Evolutionary conservation across 106 monocot genomes (phyloP).

Genomic region (Dendrobium nobile): DNA sequence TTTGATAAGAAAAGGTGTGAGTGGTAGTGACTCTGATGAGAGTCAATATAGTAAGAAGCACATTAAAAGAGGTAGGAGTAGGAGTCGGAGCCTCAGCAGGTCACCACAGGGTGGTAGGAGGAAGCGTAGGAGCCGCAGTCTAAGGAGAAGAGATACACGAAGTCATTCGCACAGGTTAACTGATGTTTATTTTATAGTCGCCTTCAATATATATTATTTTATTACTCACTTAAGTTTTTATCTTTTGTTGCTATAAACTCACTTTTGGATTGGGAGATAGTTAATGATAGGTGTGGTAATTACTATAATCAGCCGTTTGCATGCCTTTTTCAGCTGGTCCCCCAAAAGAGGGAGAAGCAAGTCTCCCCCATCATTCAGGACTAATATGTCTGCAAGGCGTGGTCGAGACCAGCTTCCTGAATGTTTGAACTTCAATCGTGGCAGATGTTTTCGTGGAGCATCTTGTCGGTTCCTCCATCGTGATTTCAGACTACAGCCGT

Average conservation of each 20-base stretch:
- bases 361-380: slow-evolving; percentile 25
- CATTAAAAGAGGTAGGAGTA: slow-evolving; percentile 31
- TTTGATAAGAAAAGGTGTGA: slow-evolving; percentile 45
- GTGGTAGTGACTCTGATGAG: slow-evolving; percentile 64
- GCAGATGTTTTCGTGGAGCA: slow-evolving; percentile 56
- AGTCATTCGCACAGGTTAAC: slow-evolving; percentile 49
- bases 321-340: slow-evolving; percentile 48
- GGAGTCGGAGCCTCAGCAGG: slow-evolving; percentile 33
- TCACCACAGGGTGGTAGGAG: slow-evolving; percentile 43
- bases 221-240: not conserved
- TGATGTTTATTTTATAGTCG: not conserved
- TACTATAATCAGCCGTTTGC: not conserved
- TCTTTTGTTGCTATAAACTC: not conserved
- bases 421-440: slow-evolving; percentile 50
- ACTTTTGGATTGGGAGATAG: not conserved
- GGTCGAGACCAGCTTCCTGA: slow-evolving; percentile 26
- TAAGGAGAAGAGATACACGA: slow-evolving; percentile 36
- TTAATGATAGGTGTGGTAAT: not conserved
- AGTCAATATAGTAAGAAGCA: slow-evolving; percentile 14
- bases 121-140: slow-evolving; percentile 52
- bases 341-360: slow-evolving; percentile 39
- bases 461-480: slow-evolving; percentile 59
- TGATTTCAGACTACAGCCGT: slow-evolving; percentile 24
- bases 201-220: not conserved
- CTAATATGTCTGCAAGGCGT: slow-evolving; percentile 20